Evolutionary conservation across 1,139 yeast genomes (phyloP).

Genomic region (Diutina scorzettiae): DNA sequence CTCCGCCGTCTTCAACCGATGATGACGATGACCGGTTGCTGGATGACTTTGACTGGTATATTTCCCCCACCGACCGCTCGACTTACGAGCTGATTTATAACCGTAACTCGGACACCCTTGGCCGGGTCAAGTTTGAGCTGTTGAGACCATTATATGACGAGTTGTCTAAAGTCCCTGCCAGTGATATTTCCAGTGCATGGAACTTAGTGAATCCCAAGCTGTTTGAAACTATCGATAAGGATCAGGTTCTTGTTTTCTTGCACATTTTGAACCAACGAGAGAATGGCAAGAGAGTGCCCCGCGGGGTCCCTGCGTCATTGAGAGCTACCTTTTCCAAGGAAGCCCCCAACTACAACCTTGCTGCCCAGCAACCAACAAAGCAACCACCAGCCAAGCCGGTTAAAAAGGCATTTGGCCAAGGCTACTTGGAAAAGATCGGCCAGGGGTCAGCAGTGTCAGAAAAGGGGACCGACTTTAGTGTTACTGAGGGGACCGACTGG

Average conservation of each 20-base stretch:
- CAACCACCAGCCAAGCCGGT: slow-evolving; percentile 11
- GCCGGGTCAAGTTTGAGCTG: slow-evolving; percentile 70
- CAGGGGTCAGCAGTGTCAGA: slow-evolving; percentile 37
- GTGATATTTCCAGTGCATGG: slow-evolving; percentile 93
- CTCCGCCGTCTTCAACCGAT: slow-evolving; percentile 31
- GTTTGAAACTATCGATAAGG: slow-evolving; percentile 80
- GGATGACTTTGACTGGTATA: slow-evolving; percentile 89
- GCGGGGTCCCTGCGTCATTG: slow-evolving; percentile 88
- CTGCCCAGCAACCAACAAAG: slow-evolving; percentile 15
- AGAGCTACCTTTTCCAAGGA: slow-evolving; percentile 88
- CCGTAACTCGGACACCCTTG: slow-evolving; percentile 65
- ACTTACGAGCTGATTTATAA: slow-evolving; percentile 73
- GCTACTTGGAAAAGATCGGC: slow-evolving; percentile 29
- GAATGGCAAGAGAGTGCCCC: slow-evolving; percentile 77
- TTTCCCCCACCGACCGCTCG: slow-evolving; percentile 73
- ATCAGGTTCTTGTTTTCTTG: slow-evolving; percentile 78
- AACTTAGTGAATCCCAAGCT: slow-evolving; percentile 85
- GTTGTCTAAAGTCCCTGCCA: slow-evolving; percentile 60
- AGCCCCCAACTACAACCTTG: slow-evolving; percentile 63
- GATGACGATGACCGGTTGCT: slow-evolving; percentile 44
- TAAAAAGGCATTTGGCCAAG: slow-evolving; percentile 26
- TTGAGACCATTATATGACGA: slow-evolving; percentile 58
- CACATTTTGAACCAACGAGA: slow-evolving; percentile 88
- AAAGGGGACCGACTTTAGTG: slow-evolving; percentile 63
- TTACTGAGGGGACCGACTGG: slow-evolving; percentile 72